These are phyloP conservation scores for Pascua guehoae DNA, from an alignment of 1,284 basidiomycete species.

Conservation along the genomic window DNA sequence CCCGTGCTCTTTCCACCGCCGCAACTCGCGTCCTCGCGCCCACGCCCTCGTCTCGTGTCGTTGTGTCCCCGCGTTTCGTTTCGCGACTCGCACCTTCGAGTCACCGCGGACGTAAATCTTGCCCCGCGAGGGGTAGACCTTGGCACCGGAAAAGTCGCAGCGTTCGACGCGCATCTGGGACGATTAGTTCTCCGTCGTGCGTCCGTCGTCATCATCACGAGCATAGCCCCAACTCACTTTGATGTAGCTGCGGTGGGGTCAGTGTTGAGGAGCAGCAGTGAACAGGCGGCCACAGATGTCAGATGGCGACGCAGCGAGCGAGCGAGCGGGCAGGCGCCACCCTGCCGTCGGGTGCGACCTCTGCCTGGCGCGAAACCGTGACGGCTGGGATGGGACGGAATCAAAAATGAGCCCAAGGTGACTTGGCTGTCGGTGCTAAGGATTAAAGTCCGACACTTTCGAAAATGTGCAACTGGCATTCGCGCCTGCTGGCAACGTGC, in stretches of 20 bases:
- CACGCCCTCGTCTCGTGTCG: neutral
- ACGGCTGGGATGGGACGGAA: no score
- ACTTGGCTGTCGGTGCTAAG: no score
- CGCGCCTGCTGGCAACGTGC: no score
- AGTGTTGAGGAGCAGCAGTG: neutral
- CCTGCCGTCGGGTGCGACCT: no score
- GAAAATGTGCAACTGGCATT: no score
- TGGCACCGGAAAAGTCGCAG: conserved; percentile 92
- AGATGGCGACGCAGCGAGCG: conserved; percentile 1
- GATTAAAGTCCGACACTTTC: no score
- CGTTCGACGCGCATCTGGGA: conserved; percentile 83
- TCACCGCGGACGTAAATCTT: conserved; percentile 93
- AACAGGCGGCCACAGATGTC: neutral
- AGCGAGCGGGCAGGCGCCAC: no score
- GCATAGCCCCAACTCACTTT: conserved; percentile 1
- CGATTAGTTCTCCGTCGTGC: neutral
- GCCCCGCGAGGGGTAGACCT: conserved; percentile 95
- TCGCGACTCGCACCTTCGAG: conserved; percentile 68
- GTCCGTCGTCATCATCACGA: neutral
- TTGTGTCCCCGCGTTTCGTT: neutral
- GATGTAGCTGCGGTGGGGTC: neutral
- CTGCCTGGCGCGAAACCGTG: no score
- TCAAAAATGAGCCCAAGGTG: no score
- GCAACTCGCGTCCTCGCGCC: neutral
- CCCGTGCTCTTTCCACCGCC: conserved; percentile 1